phyloP scores from a whole-genome alignment of 495 filamentous ascomycete genomes.

The Staphylotrichum tortipilum region DNA sequence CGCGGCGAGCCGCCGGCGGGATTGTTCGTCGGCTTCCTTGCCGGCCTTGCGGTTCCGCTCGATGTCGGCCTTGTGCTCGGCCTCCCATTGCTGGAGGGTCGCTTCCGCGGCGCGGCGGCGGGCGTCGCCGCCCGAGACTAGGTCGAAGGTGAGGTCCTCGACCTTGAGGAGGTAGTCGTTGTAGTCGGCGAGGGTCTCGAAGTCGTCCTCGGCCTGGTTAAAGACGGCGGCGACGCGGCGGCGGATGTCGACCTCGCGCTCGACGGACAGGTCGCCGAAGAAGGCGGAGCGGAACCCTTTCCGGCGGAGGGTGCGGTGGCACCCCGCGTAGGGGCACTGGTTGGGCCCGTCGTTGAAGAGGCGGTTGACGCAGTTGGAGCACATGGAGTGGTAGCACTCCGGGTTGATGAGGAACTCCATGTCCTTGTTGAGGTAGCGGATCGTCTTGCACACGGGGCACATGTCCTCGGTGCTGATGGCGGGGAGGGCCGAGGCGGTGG shows the following conservation, averaged over 20 bases:
- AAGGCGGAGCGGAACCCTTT: constrained; percentile 76
- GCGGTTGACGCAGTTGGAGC: constrained; percentile 84
- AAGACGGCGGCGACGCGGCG: constrained; percentile 71
- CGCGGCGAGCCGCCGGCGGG: constrained; percentile 28
- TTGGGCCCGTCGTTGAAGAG: constrained; percentile 88
- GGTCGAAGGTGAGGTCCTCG: constrained; percentile 81
- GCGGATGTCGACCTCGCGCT: constrained; percentile 91
- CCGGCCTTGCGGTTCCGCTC: constrained; percentile 62
- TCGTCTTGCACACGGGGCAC: constrained; percentile 94
- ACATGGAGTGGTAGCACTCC: constrained; percentile 99
- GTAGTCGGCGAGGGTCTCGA: constrained; percentile 67
- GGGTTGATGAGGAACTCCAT: constrained; percentile 94
- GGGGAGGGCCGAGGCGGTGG: constrained; percentile 6
- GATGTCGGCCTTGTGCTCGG: constrained; percentile 59
- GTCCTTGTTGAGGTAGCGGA: constrained; percentile 85
- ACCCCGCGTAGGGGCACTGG: constrained; percentile 82
- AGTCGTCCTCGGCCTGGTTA: constrained; percentile 85
- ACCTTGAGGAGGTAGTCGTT: constrained; percentile 94
- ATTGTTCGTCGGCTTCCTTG: constrained; percentile 46
- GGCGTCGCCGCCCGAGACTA: constrained; percentile 63
- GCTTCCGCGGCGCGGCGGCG: constrained; percentile 54
- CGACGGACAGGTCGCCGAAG: constrained; percentile 81
- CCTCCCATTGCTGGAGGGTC: constrained; percentile 55
- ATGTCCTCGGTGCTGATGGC: constrained; percentile 52
- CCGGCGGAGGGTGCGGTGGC: constrained; percentile 75